Percentiles rank a stretch among this genome's conserved stretches.
Evolutionary conservation across 2,329 filamentous ascomycete species (phyloP).

Genomic region (Curvularia lunata): DNA sequence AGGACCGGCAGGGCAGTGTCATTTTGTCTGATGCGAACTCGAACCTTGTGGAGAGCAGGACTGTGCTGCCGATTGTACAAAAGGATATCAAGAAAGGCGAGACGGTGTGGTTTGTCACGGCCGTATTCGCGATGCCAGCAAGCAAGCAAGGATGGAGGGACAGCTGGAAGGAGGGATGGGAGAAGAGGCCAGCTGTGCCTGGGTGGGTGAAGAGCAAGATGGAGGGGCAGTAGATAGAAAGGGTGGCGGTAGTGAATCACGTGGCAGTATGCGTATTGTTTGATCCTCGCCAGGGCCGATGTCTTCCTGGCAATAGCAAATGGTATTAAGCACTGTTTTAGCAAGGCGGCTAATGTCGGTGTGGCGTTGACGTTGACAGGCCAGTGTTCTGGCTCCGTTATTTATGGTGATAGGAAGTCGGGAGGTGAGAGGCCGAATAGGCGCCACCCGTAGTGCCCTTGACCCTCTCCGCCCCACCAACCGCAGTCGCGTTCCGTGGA

Average conservation of each 20-base stretch:
- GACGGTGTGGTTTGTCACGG: slow-evolving; percentile 71
- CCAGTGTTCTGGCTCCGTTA: not conserved
- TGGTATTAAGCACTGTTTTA: not conserved
- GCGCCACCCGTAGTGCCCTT: slow-evolving; percentile 4
- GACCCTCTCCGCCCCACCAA: slow-evolving; percentile 15
- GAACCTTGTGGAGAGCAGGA: slow-evolving; percentile 75
- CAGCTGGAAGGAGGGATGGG: slow-evolving; percentile 60
- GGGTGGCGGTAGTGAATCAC: not conserved
- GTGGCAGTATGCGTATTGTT: too few species aligned
- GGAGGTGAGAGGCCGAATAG: slow-evolving; percentile 14
- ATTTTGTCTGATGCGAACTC: slow-evolving; percentile 81
- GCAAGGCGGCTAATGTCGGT: not conserved
- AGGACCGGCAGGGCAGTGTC: slow-evolving; percentile 63
- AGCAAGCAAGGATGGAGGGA: slow-evolving; percentile 58
- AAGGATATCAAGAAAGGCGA: slow-evolving; percentile 64
- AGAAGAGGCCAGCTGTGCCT: slow-evolving; percentile 63
- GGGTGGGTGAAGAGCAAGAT: slow-evolving; percentile 66
- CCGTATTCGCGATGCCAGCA: slow-evolving; percentile 72
- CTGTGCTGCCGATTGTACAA: slow-evolving; percentile 73
- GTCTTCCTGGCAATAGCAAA: not conserved
- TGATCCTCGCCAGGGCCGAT: not conserved
- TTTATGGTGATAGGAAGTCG: not conserved
- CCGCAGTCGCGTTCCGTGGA: slow-evolving; percentile 12
- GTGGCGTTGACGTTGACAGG: not conserved
- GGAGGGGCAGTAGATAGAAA: slow-evolving; percentile 25